Percentiles rank a stretch among this genome's conserved stretches.
phyloP scores from a whole-genome alignment of 1,284 basidiomycete genomes.

The Porodaedalea pini region DNA sequence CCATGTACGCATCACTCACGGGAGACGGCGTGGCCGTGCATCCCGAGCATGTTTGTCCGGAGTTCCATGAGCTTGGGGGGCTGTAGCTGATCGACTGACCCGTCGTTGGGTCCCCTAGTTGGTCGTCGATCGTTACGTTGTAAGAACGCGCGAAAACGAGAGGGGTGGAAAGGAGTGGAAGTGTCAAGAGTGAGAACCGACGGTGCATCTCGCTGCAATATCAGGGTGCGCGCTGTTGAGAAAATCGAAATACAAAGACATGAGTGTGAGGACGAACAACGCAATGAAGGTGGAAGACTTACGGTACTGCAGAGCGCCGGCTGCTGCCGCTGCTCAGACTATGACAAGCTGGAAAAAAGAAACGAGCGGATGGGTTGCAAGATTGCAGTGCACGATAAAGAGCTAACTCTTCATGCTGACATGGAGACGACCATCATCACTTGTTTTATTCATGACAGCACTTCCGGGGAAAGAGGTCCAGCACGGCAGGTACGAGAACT shows the following conservation, averaged over 20 bases:
- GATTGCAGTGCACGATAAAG: neutral
- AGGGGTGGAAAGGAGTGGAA: neutral
- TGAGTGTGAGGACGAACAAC: neutral
- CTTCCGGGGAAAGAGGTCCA: neutral
- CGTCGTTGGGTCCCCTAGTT: slow-evolving; percentile 8
- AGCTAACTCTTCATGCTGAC: neutral
- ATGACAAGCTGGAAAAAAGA: neutral
- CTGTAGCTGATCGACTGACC: slow-evolving; percentile 9
- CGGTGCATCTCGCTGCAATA: neutral
- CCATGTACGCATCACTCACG: slow-evolving; percentile 1
- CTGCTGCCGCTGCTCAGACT: too few relatives aligned
- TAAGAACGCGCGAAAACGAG: slow-evolving; percentile 3
- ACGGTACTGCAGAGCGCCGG: neutral
- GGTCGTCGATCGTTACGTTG: slow-evolving; percentile 18
- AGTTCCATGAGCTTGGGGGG: slow-evolving; percentile 3
- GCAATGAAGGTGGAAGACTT: neutral
- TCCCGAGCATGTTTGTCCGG: slow-evolving; percentile 1
- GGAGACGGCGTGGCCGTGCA: slow-evolving; percentile 13
- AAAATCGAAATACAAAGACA: neutral
- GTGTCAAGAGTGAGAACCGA: neutral
- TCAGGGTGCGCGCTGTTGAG: neutral
- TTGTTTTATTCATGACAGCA: neutral
- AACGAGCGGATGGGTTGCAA: neutral
- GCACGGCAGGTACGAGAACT: too few relatives aligned
- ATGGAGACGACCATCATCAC: neutral